Evolutionary conservation across 2,329 filamentous ascomycete genomes (phyloP), one percentile per base, ranked within the genome.

Genomic region (Zymoseptoria tritici): DNA sequence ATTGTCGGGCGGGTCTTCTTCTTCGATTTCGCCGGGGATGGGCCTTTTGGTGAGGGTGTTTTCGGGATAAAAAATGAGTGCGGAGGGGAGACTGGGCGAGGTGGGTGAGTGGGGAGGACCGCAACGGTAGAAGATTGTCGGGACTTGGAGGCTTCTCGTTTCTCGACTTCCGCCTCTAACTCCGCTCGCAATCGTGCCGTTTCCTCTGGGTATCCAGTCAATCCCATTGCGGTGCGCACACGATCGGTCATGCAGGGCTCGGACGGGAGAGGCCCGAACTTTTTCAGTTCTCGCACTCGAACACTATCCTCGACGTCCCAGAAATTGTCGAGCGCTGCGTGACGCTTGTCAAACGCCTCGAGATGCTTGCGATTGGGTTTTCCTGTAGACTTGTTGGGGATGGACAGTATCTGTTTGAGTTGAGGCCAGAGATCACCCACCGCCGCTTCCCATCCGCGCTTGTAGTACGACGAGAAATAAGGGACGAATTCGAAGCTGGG

Each of bases 1-100:
- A 16, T 8, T 24, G 24, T 20, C 24, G 57, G 57, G n/a, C 57
- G 57, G 13, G 57, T 59, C 55, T 60, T 60, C 54, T 54, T 31
- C 42, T 58, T 58, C 5, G 42, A 31, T 49, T 57, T 60, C 13
- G 29, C 13, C 3, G 46, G 20, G n/a, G 19, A 42, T 11, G 36
- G 36, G 11, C 36, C 13, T n/a, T 9, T 13, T 53, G 22, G 52
- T 29, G 52, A 29, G 13, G 52, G 13, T 53, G 16, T 29, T n/a
- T 24, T 24, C 2, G 22, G 29, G 52, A 29, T n/a, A 2, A 53
- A n/a, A 7, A 29, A 53, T 31, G 22, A 21, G 20, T 9, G 50
- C 19, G 50, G 50, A 13, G 50, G 50, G 9, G 50, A 19, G 6
- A 19, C 2, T 4, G 20, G 20, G 16, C 50, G 50, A 52, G 50